These are phyloP conservation scores for Plicaturopsis crispa DNA, from an alignment of 768 basidiomycete genomes.

Conservation along the genomic window DNA sequence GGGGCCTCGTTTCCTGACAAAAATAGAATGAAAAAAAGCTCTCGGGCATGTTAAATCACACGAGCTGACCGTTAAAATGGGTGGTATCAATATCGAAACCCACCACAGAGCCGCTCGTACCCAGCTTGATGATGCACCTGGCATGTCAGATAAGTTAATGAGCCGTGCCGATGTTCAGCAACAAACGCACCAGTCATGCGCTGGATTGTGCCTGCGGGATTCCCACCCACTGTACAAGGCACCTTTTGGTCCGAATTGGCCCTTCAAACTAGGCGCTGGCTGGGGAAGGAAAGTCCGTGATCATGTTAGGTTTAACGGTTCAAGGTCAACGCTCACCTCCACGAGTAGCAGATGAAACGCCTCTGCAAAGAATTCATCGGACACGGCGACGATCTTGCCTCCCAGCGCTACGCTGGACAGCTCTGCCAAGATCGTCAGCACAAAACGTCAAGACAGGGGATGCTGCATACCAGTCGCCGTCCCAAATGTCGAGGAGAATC, in stretches of 20 bases:
- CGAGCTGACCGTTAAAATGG: conserved; percentile 75
- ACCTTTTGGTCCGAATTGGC: conserved; percentile 96
- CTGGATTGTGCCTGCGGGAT: conserved; percentile 78
- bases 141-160: too few species aligned
- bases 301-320: background rate
- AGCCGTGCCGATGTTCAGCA: too few species aligned
- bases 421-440: conserved; percentile 41
- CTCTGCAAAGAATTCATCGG: conserved; percentile 95
- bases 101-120: conserved; percentile 59
- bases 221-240: conserved; percentile 97
- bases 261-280: conserved; percentile 86
- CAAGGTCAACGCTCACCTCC: conserved; percentile 41
- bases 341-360: conserved; percentile 78
- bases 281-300: conserved; percentile 20
- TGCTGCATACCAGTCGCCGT: conserved; percentile 38
- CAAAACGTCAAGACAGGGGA: background rate
- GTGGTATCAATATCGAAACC: conserved; percentile 94
- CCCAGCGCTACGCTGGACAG: conserved; percentile 84
- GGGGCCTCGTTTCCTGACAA: conserved; percentile 81
- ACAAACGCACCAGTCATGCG: conserved; percentile 71
- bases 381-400: conserved; percentile 64
- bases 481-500: conserved; percentile 40
- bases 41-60: conserved; percentile 3
- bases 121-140: conserved; percentile 89
- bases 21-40: background rate